These are phyloP conservation scores for Thielaviopsis punctulata DNA, from an alignment of 2,329 filamentous ascomycete species.

Conservation along the genomic window DNA sequence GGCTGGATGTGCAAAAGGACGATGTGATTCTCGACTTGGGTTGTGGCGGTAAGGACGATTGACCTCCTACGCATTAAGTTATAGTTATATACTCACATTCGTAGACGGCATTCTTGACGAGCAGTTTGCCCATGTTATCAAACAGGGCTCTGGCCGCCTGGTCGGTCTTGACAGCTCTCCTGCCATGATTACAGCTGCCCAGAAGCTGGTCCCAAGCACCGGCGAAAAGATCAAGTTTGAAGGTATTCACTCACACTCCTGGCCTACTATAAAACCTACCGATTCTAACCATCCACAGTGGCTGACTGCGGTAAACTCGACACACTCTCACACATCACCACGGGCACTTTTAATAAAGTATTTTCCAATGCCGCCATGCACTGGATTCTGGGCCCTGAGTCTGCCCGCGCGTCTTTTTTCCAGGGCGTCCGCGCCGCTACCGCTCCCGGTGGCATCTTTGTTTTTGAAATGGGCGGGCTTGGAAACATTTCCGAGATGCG, in stretches of 20 bases:
- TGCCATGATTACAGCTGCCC: conserved; percentile 39
- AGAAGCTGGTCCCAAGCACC: conserved; percentile 21
- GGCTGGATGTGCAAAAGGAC: conserved; percentile 39
- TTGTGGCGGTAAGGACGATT: conserved; percentile 34
- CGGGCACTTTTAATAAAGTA: conserved; percentile 30
- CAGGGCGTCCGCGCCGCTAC: conserved; percentile 32
- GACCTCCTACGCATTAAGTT: conserved; percentile 6
- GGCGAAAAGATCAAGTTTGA: conserved; percentile 27
- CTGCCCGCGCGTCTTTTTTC: conserved; percentile 34
- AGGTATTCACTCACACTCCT: conserved; percentile 17
- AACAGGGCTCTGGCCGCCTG: conserved; percentile 29
- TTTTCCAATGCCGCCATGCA: conserved; percentile 53
- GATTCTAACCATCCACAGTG: background rate
- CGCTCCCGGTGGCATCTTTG: conserved; percentile 37
- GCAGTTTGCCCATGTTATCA: conserved; percentile 30
- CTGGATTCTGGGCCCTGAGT: conserved; percentile 39
- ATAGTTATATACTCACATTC: conserved; percentile 3
- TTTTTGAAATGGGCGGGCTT: conserved; percentile 55
- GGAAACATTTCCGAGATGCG: conserved; percentile 51
- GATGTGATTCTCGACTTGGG: conserved; percentile 46
- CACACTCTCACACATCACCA: background rate
- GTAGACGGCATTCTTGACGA: conserved; percentile 41
- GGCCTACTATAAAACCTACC: background rate
- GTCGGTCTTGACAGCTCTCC: conserved; percentile 42
- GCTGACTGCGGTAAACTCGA: conserved; percentile 4